Percentiles rank a stretch among this genome's conserved stretches.
Evolutionary conservation across 2,329 filamentous ascomycete genomes (phyloP).

Genomic region (Cryphonectria naterciae): DNA sequence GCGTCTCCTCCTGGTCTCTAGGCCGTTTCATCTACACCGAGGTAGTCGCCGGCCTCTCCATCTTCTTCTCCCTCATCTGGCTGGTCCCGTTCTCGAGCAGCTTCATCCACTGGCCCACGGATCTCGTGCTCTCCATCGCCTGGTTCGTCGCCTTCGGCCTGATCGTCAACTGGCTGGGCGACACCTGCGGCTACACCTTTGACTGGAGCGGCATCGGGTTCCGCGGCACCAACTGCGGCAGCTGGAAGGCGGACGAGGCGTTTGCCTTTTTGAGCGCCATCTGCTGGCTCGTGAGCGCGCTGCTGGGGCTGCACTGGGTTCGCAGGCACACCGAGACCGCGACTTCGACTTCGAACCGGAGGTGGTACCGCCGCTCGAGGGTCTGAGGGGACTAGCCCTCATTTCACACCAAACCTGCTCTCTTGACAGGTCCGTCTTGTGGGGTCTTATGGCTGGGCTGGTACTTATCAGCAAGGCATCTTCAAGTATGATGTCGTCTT

Average conservation of each 20-base stretch:
- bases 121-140: slow-evolving; percentile 68
- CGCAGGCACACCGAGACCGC: slow-evolving; percentile 44
- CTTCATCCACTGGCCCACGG: slow-evolving; percentile 73
- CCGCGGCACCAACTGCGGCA: slow-evolving; percentile 59
- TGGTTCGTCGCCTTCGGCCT: slow-evolving; percentile 75
- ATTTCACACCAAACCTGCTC: no score
- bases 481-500: background rate
- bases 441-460: background rate
- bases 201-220: slow-evolving; percentile 61
- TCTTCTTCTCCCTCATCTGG: slow-evolving; percentile 72
- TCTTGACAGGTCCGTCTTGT: no score
- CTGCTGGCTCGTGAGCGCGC: slow-evolving; percentile 68
- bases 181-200: slow-evolving; percentile 60
- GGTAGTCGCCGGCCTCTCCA: slow-evolving; percentile 69
- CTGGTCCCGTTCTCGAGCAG: slow-evolving; percentile 70
- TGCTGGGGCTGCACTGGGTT: slow-evolving; percentile 62
- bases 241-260: slow-evolving; percentile 72
- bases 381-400: slow-evolving; percentile 39
- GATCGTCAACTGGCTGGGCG: slow-evolving; percentile 57
- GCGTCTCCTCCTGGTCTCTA: slow-evolving; percentile 55
- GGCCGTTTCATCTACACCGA: slow-evolving; percentile 77
- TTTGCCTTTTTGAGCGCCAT: slow-evolving; percentile 74
- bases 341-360: slow-evolving; percentile 39
- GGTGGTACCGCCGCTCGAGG: slow-evolving; percentile 49
- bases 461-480: background rate